phyloP scores from a whole-genome alignment of 1,284 basidiomycete genomes.

The Meira nashicola region DNA sequence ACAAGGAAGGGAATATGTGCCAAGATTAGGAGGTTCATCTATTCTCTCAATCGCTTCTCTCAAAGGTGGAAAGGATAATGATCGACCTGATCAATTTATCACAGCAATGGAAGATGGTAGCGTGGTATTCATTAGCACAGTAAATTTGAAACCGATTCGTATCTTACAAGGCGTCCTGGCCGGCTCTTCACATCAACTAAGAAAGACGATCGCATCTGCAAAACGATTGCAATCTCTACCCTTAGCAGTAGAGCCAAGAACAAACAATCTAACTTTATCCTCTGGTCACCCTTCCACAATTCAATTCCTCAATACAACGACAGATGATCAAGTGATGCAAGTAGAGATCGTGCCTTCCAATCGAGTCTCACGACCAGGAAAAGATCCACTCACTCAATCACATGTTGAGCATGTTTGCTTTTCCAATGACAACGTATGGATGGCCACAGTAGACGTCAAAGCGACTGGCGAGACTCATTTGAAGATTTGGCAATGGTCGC shows the following conservation, averaged over 20 bases:
- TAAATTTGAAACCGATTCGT: constrained; percentile 67
- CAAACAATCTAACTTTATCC: constrained; percentile 63
- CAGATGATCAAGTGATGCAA: constrained; percentile 72
- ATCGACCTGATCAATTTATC: constrained; percentile 75
- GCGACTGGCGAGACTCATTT: constrained; percentile 69
- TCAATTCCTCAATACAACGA: constrained; percentile 77
- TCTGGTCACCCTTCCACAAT: constrained; percentile 91
- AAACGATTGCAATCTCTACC: constrained; percentile 21
- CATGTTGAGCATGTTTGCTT: constrained; percentile 70
- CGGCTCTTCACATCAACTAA: constrained; percentile 36
- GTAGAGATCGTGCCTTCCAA: constrained; percentile 91
- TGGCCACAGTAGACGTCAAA: constrained; percentile 82
- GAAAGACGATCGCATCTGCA: constrained; percentile 8
- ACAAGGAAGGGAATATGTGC: constrained; percentile 63
- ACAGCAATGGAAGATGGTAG: constrained; percentile 77
- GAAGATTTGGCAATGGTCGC: constrained; percentile 85
- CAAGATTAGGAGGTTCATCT: constrained; percentile 75
- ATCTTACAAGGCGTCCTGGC: constrained; percentile 65
- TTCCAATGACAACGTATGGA: constrained; percentile 68
- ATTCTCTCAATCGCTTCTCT: constrained; percentile 61
- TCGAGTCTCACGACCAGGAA: constrained; percentile 76
- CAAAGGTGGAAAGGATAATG: constrained; percentile 55
- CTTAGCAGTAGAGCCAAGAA: constrained; percentile 39
- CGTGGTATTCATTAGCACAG: constrained; percentile 70
- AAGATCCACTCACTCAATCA: constrained; percentile 71